Base-by-base conservation (phyloP, 129 eudicot species). In the Chrysanthemum makinoi region DNA sequence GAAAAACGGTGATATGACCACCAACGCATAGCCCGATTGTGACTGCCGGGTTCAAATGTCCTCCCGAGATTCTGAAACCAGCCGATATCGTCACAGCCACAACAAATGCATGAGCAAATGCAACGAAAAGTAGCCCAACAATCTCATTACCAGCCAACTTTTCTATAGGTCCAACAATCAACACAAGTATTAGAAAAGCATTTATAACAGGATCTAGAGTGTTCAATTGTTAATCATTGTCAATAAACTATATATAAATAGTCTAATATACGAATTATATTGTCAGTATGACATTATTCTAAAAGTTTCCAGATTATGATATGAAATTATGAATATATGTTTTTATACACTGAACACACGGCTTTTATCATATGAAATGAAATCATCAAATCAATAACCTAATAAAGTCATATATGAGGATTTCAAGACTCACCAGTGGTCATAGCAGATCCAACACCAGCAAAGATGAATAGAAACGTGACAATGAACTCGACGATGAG, bases 401-500 rank as follows among this genome's bases (percentile, higher is more conserved):
- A 39, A 39, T 35, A 6, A 35, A 6, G 4, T 30, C 2, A 65
- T 39, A 43, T 43, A 72, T 0, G 12, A 10, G 19, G 20, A 56
- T 22, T 20, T 10, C 1, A 14, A 43, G n/a, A 13, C 50, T 67
- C 65, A 93, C 98, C 87, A 35, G 88, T 62, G 69, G 96, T 87
- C 88, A 93, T 93, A 82, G 90, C 96, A 1, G 98, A 68, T 51
- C 98, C 98, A 2, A 93, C 98, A 6, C 98, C 96, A 14, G 81
- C 96, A 22, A 91, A 87, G 26, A 90, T 85, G 62, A 90, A 90
- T 71, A 90, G 84, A 66, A 90, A 90, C 0, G 97, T 89, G 82
- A 77, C 80, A 9, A 93, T 93, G 71, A 93, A 93, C 85, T 93
- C 98, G 9, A 89, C 98, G 17, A 89, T 39, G 5, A 89, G 92